phyloP scores from a whole-genome alignment of 345 rosid species.

The Salix purpurea region DNA sequence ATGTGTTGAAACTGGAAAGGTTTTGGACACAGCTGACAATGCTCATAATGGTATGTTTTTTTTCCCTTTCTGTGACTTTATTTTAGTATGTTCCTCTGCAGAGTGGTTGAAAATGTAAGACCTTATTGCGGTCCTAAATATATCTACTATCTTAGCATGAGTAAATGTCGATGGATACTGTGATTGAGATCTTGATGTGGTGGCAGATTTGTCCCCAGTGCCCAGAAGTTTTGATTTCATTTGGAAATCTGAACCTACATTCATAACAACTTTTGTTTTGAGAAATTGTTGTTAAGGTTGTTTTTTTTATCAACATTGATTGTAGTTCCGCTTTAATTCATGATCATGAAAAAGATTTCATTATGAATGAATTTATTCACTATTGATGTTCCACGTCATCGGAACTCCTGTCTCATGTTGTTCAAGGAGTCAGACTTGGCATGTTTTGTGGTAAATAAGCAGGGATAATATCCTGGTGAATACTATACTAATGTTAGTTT shows the following conservation, averaged over 20 bases:
- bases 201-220: background rate
- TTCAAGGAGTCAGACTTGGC: background rate
- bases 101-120: background rate
- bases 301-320: background rate
- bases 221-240: background rate
- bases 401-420: background rate
- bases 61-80: background rate
- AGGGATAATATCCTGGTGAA: background rate
- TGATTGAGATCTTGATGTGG: background rate
- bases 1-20: conserved; percentile 72
- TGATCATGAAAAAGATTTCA: background rate
- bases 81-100: background rate
- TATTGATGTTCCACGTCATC: background rate
- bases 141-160: background rate
- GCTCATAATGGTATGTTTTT: conserved; percentile 69
- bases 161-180: background rate
- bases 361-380: background rate
- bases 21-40: conserved; percentile 81
- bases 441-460: background rate
- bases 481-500: background rate
- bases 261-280: background rate
- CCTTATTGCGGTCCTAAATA: background rate
- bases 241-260: background rate
- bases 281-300: background rate
- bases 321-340: background rate